Base-by-base conservation (phyloP, 495 filamentous ascomycete genomes). In the Aspergillus hancockii region DNA sequence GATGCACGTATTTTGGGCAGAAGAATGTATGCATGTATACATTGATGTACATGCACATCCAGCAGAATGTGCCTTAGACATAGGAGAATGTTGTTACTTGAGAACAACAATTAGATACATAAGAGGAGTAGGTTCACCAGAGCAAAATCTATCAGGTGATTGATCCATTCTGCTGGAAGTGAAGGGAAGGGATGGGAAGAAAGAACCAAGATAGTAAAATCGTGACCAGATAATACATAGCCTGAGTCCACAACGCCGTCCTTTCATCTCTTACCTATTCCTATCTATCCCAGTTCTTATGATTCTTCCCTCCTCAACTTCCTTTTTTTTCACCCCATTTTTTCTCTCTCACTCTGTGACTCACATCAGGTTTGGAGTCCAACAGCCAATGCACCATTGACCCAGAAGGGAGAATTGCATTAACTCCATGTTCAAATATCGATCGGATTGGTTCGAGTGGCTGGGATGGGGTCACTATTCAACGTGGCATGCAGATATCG, bases 401-500 rank as follows among this genome's bases (percentile, higher is more conserved):
- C 43, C 55, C 45, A 36, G 32, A 25, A 41, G 36, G 32, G 30
- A 19, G 23, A 58, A 49, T 23, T 47, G 31, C 36, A 47, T 43
- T 32, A 12, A 22, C 49, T 40, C 43, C 49, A 32, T 23, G 53
- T 31, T 49, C 23, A 56, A 59, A 19, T 51, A 56, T 43, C 51
- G 23, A 53, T 55, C 60, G 45, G 50, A 14, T 46, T 58, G 54
- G 49, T 49, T 30, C 58, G 45, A 52, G 59, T 64, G 50, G 59
- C 59, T 63, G 59, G 31, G 53, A 62, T 36, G 56, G 57, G 57
- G 54, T 50, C 60, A 22, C 41, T 43, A 43, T 60, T 59, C 62
- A 59, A 67, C 65, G 65, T 67, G 65, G 65, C 65, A 64, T 52
- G 57, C 65, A 61, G 59, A 54, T 38, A 64, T 63, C 61, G 49